Evolutionary conservation across 75 land plant species (phyloP), one percentile per base, ranked within the genome.

Genomic region (Ceratopteris richardii): DNA sequence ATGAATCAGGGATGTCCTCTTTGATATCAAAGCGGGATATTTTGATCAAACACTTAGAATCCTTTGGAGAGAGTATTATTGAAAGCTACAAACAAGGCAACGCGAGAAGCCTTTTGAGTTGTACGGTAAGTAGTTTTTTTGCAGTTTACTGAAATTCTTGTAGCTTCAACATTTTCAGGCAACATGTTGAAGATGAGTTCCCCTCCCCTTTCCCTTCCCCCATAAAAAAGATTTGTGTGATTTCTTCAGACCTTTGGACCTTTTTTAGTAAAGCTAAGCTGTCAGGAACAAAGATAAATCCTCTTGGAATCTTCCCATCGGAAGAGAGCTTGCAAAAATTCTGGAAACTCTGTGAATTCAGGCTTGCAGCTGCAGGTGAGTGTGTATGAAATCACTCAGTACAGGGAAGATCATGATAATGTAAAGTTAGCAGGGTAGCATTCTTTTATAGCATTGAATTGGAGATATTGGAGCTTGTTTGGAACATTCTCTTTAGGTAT

Each of bases 341-440:
- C 58, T 93, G 95, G 95, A 71, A 74, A 61, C 70, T 93, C 14
- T 89, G 96, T 69, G 85, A 93, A 48, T 71, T 62, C 31, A 78
- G 77, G 58, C 85, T 93, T 11, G 65, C 51, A 59, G 66, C 67
- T 58, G 77, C 87, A 68, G 94, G 98, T 93, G 58, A 33, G 37
- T 33, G 37, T 33, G n/a, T n/a, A n/a, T n/a, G n/a, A n/a, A n/a
- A n/a, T n/a, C n/a, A n/a, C n/a, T n/a, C n/a, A n/a, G n/a, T n/a
- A n/a, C n/a, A n/a, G n/a, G n/a, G n/a, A n/a, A n/a, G n/a, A n/a
- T n/a, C n/a, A n/a, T n/a, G n/a, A n/a, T n/a, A n/a, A n/a, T n/a
- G n/a, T n/a, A n/a, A n/a, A n/a, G n/a, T n/a, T n/a, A n/a, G n/a
- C n/a, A n/a, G n/a, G n/a, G n/a, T n/a, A n/a, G n/a, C n/a, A n/a